phyloP scores from a whole-genome alignment of 805 yeast species.

The Saturnispora dispora region DNA sequence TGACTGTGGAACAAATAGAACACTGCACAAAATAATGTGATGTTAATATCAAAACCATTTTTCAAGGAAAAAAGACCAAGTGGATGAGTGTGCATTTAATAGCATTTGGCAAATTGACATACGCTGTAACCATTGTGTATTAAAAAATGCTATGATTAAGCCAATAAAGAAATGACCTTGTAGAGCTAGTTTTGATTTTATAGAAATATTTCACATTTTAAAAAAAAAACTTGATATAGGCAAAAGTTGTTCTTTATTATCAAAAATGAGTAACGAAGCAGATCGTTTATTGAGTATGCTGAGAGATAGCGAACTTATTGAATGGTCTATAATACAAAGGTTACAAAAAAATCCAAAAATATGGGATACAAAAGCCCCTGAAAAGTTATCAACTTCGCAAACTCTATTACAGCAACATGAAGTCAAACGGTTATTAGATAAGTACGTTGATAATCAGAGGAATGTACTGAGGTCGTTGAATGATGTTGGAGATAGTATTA shows the following conservation, averaged over 20 bases:
- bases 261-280: background rate
- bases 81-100: background rate
- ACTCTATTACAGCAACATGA: constrained; percentile 61
- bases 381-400: constrained; percentile 39
- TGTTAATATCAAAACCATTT: background rate
- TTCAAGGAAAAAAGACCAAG: background rate
- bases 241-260: background rate
- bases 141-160: too few species aligned
- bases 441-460: constrained; percentile 31
- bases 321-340: constrained; percentile 54
- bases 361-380: constrained; percentile 27
- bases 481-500: constrained; percentile 1
- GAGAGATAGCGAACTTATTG: constrained; percentile 68
- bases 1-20: constrained; percentile 34
- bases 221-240: background rate
- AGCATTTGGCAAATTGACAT: background rate
- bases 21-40: constrained; percentile 19
- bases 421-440: constrained; percentile 39
- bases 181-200: background rate
- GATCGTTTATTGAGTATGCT: constrained; percentile 24
- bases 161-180: background rate
- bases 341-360: constrained; percentile 53
- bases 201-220: background rate
- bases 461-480: constrained; percentile 15
- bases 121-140: background rate